Evolutionary conservation across 2,329 filamentous ascomycete genomes (phyloP).

Genomic region (Paracoccidioides lutzii): DNA sequence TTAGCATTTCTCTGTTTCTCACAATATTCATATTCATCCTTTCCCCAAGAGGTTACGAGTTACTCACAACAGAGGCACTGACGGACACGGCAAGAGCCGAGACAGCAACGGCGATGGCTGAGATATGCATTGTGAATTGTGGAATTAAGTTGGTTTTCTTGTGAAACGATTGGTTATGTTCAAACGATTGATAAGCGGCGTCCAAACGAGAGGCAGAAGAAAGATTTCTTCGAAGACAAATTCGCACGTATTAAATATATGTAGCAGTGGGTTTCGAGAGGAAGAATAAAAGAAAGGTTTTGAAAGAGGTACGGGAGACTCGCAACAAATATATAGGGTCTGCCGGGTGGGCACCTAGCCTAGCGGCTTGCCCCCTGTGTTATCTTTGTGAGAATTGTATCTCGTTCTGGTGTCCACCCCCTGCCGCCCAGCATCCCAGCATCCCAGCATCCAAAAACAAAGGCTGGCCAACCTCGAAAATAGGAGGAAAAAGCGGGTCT

Average conservation of each 20-base stretch:
- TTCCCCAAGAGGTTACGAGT: not conserved
- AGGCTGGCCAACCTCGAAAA: not conserved
- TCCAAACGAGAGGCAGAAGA: conserved; percentile 1
- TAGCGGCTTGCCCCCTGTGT: not conserved
- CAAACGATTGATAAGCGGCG: not conserved
- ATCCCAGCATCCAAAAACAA: not conserved
- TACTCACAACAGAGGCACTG: not conserved
- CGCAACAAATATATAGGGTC: not conserved
- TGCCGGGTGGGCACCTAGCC: not conserved
- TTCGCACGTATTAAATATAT: not conserved
- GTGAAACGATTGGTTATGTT: not conserved
- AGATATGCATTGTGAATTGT: conserved; percentile 10
- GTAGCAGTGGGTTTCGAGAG: not conserved
- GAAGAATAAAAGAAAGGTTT: not conserved
- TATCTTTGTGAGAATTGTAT: not conserved
- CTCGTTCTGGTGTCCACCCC: not conserved
- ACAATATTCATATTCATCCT: not conserved
- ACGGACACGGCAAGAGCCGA: conserved; percentile 7
- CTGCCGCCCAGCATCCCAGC: not conserved
- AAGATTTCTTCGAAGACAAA: not conserved
- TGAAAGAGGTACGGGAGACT: not conserved
- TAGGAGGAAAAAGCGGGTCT: not conserved
- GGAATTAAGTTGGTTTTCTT: not conserved
- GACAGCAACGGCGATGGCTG: conserved; percentile 11
- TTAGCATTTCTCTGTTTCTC: not conserved